These are phyloP conservation scores for Apiotrichum siamense DNA, from an alignment of 1,284 basidiomycete genomes.

Conservation along the genomic window DNA sequence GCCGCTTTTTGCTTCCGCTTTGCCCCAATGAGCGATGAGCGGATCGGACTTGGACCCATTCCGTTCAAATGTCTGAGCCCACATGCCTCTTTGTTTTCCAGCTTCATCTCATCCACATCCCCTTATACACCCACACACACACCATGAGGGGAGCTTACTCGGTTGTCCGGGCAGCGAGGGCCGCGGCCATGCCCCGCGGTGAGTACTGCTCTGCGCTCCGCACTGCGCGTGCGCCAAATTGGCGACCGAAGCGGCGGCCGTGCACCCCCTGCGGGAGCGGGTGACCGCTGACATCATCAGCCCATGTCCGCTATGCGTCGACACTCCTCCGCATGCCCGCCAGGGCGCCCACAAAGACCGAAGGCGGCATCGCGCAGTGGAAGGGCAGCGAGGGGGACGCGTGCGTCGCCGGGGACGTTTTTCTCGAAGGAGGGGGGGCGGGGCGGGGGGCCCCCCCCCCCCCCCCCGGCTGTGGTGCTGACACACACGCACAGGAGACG, in stretches of 20 bases:
- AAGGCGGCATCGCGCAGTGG: slow-evolving; percentile 89
- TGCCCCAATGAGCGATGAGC: too few relatives aligned
- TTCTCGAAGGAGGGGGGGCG: slow-evolving; percentile 80
- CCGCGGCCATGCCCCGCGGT: background rate
- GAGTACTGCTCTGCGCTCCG: background rate
- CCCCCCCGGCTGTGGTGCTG: too few relatives aligned
- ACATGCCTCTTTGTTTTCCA: too few relatives aligned
- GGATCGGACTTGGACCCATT: too few relatives aligned
- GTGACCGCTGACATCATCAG: background rate
- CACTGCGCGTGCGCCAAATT: too few relatives aligned
- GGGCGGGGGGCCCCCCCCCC: too few relatives aligned
- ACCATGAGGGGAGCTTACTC: slow-evolving; percentile 3
- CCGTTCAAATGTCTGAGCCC: too few relatives aligned
- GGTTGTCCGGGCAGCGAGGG: background rate
- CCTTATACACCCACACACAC: background rate
- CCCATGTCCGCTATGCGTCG: slow-evolving; percentile 53
- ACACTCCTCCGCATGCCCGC: slow-evolving; percentile 80
- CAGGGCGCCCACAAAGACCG: slow-evolving; percentile 98
- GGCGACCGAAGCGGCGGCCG: too few relatives aligned
- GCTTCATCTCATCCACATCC: background rate
- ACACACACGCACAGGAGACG: slow-evolving; percentile 64
- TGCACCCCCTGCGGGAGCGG: too few relatives aligned
- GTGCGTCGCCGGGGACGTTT: slow-evolving; percentile 78
- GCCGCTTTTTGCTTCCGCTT: too few relatives aligned
- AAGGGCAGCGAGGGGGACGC: slow-evolving; percentile 84